phyloP scores from a whole-genome alignment of 345 rosid genomes.

The Eucalyptus regnans region DNA sequence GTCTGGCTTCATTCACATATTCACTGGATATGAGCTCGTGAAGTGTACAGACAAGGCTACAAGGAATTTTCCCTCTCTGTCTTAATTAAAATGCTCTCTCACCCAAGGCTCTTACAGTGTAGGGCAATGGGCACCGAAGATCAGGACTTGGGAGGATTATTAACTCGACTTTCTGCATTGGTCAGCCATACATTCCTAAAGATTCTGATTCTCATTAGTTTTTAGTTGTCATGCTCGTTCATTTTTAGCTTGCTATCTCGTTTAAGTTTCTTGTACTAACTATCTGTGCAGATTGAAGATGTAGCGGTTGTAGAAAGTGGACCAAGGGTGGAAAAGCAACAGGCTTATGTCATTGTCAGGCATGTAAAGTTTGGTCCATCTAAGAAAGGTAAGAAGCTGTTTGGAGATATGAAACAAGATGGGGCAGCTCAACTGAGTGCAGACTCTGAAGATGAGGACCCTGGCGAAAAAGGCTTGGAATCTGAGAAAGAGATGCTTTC shows the following conservation, averaged over 20 bases:
- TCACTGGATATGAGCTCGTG: background rate
- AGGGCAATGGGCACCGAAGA: constrained; percentile 44
- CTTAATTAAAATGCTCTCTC: background rate
- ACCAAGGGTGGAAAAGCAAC: constrained; percentile 42
- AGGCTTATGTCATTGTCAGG: constrained; percentile 57
- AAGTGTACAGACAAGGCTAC: background rate
- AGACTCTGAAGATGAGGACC: background rate
- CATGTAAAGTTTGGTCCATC: constrained; percentile 63
- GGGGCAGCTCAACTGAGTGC: background rate
- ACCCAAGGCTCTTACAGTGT: constrained; percentile 30
- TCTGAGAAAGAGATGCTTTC: background rate
- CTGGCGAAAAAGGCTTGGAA: constrained; percentile 2
- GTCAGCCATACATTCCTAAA: constrained; percentile 6
- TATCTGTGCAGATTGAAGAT: constrained; percentile 49
- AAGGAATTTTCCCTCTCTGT: background rate
- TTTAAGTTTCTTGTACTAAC: background rate
- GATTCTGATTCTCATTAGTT: background rate
- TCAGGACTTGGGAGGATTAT: constrained; percentile 47
- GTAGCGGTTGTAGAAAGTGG: constrained; percentile 52
- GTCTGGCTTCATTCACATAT: background rate
- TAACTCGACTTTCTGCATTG: constrained; percentile 45
- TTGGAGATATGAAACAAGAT: background rate
- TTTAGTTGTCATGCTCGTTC: background rate
- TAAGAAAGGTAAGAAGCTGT: constrained; percentile 51
- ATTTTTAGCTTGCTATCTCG: background rate